Conservation (phyloP, 2,329 filamentous ascomycete species). For the Colletotrichum musicola region DNA sequence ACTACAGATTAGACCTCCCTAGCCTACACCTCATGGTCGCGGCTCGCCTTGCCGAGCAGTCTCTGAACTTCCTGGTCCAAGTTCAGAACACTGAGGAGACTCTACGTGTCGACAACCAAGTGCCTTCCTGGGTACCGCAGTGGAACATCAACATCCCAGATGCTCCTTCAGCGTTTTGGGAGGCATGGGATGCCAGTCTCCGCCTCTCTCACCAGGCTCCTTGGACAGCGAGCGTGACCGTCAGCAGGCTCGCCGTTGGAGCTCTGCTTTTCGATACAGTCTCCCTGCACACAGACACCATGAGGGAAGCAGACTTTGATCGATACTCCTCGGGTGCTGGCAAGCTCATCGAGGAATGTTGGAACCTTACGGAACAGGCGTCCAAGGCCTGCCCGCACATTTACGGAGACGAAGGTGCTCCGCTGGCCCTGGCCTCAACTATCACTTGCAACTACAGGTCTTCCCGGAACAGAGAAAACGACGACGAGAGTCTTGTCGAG, state of each 20-base stretch:
- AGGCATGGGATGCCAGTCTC: conserved; percentile 11
- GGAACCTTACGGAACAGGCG: not conserved
- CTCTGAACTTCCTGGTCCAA: conserved; percentile 7
- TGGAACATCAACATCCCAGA: not conserved
- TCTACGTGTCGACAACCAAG: not conserved
- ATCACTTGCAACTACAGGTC: not conserved
- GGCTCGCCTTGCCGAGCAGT: not conserved
- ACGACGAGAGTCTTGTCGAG: not conserved
- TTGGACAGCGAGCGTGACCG: not conserved
- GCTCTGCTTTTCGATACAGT: not conserved
- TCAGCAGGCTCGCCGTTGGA: not conserved
- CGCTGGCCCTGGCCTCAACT: not conserved
- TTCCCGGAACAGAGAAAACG: not conserved
- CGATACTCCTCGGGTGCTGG: not conserved
- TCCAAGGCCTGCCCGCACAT: not conserved
- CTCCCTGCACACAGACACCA: not conserved
- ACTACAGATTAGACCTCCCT: not conserved
- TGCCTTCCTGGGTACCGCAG: not conserved
- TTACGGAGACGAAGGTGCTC: not conserved
- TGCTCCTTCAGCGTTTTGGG: conserved; percentile 7
- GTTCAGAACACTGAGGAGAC: not conserved
- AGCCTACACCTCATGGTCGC: not conserved
- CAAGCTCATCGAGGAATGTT: not conserved
- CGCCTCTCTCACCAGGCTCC: not conserved
- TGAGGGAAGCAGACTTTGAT: not conserved